Conservation (phyloP, 768 basidiomycete species). For the Cystobasidium onofrii region DNA sequence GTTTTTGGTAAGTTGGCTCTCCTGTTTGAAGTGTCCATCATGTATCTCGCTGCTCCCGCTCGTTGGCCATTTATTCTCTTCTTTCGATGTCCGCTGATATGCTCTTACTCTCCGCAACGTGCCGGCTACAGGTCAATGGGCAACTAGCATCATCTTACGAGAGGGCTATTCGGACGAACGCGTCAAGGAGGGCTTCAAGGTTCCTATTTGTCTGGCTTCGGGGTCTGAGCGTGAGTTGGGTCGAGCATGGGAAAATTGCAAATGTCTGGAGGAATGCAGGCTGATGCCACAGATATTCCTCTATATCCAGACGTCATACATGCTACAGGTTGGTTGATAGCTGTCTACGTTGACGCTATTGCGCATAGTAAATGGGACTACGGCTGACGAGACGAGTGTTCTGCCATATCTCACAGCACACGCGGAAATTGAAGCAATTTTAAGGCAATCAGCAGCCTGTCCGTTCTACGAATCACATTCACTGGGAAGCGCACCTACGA, state of each 20-base stretch:
- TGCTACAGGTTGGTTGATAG: background rate
- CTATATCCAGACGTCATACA: background rate
- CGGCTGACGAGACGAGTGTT: too few species aligned
- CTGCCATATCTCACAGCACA: too few species aligned
- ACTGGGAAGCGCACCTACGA: background rate
- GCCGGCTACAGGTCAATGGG: conserved; percentile 7
- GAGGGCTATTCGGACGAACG: background rate
- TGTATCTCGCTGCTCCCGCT: too few species aligned
- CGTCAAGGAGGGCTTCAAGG: background rate
- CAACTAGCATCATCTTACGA: background rate
- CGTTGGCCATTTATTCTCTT: too few species aligned
- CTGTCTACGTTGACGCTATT: too few species aligned
- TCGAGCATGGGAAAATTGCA: background rate
- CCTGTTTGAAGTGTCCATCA: background rate
- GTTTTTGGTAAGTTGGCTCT: background rate
- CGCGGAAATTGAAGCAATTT: background rate
- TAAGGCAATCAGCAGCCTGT: background rate
- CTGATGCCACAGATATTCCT: too few species aligned
- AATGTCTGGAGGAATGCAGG: too few species aligned
- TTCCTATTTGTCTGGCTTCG: background rate
- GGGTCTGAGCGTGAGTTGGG: background rate
- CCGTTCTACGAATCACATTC: conserved; percentile 5
- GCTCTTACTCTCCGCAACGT: too few species aligned
- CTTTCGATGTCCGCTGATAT: too few species aligned
- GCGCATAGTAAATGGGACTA: too few species aligned